Percentiles rank a stretch among this genome's conserved stretches.
Evolutionary conservation across 1,139 yeast genomes (phyloP).

Genomic region (Debaryomyces coudertii): DNA sequence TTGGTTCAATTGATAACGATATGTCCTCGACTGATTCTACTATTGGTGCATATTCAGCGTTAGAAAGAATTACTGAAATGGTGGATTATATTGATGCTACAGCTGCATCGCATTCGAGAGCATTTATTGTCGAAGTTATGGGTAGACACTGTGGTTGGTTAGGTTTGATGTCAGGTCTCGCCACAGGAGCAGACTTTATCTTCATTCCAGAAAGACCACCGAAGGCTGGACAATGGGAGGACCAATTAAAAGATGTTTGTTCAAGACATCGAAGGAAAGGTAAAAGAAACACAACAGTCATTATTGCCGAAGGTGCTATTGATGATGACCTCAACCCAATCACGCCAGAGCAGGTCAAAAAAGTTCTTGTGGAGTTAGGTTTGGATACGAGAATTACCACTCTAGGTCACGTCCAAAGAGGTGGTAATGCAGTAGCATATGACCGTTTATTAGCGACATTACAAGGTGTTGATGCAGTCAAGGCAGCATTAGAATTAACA

Average conservation of each 20-base stretch:
- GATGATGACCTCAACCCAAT: slow-evolving; percentile 82
- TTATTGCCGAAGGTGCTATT: slow-evolving; percentile 97
- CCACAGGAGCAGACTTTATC: slow-evolving; percentile 93
- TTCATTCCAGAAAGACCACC: slow-evolving; percentile 93
- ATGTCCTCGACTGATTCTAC: slow-evolving; percentile 97
- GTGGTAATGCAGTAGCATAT: slow-evolving; percentile 95
- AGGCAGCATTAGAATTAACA: slow-evolving; percentile 84
- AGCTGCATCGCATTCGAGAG: slow-evolving; percentile 95
- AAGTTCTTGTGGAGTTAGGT: slow-evolving; percentile 78
- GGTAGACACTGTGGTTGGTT: slow-evolving; percentile 99
- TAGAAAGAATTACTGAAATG: slow-evolving; percentile 90
- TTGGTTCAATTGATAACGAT: slow-evolving; percentile 96
- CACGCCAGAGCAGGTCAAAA: slow-evolving; percentile 75
- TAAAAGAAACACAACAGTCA: slow-evolving; percentile 90
- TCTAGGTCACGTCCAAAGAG: slow-evolving; percentile 96
- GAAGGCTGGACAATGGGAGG: slow-evolving; percentile 67
- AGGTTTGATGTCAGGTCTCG: slow-evolving; percentile 93
- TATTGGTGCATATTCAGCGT: slow-evolving; percentile 92
- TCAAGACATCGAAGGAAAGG: slow-evolving; percentile 82
- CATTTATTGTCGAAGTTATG: slow-evolving; percentile 98
- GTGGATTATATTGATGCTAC: slow-evolving; percentile 97
- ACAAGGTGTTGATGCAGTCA: slow-evolving; percentile 97
- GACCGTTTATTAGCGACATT: slow-evolving; percentile 90
- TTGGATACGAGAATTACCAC: slow-evolving; percentile 94
- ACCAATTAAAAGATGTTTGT: slow-evolving; percentile 71